Evolutionary conservation across 129 eudicot genomes (phyloP), one percentile per base, ranked within the genome.

Genomic region (Escallonia rubra): DNA sequence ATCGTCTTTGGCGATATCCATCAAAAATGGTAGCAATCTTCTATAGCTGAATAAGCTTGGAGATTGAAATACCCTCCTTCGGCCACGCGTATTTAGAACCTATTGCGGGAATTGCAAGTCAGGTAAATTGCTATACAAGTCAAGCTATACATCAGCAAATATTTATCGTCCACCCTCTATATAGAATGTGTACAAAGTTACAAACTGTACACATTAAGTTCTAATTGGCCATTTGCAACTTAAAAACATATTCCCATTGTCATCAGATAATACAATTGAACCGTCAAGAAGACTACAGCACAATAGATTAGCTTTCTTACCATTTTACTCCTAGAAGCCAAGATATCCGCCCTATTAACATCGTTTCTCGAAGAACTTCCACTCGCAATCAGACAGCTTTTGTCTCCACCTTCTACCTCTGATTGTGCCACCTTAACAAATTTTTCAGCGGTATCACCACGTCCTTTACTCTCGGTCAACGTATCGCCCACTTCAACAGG

Each of bases 11-110:
- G 58, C 78, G 14, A 70, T 42, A 23, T 79, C 90, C 78, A 23
- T 74, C 34, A 90, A 46, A 70, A 64, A 84, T n/a, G 95, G 90
- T 41, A 86, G 81, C 80, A 90, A 52, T 72, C 95, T 90, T 77
- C 83, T 83, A 57, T 79, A 90, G 80, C 79, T 84, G 60, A 81
- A 81, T 13, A 86, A 90, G 52, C 72, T 79, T 15, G 95, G 80
- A 73, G 81, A 68, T 73, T 66, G 79, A 11, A 76, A 90, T 4
- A 89, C 81, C 74, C 81, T 89, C 84, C 67, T 74, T 45, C 71
- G 59, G 13, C 69, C 49, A 23, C 77, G 69, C 48, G 47, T 65
- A 64, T 65, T 82, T 42, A 65, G 43, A 15, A 53, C 85, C 96
- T 88, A 16, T 57, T 57, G 61, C 16, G 42, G 14, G 47, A 62